These are phyloP conservation scores for Xylaria longipes DNA, from an alignment of 495 filamentous ascomycete genomes.

Conservation along the genomic window DNA sequence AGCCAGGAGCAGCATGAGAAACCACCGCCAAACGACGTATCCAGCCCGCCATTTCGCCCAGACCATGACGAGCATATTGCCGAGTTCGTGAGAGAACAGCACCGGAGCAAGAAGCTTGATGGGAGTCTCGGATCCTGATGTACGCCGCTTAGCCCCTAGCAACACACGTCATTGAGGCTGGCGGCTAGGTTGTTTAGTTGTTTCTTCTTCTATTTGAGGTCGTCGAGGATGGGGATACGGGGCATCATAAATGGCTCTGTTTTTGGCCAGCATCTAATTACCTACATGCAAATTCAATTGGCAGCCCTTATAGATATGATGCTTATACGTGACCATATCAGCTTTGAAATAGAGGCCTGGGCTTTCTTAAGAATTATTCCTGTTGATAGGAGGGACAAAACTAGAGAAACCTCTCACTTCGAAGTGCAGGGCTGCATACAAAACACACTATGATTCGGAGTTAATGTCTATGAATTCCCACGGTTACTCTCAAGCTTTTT, in stretches of 20 bases:
- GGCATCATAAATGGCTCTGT: not conserved
- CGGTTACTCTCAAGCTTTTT: not conserved
- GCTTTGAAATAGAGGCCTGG: not conserved
- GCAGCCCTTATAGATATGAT: not conserved
- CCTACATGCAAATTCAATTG: not conserved
- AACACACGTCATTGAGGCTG: not conserved
- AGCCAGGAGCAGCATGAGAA: not conserved
- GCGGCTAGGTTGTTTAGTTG: not conserved
- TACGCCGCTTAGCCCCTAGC: not conserved
- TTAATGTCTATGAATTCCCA: not conserved
- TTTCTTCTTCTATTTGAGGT: not conserved
- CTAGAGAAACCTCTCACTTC: not conserved
- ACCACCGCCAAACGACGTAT: not conserved
- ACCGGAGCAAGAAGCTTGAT: conserved; percentile 22
- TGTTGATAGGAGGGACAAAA: not conserved
- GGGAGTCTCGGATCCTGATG: not conserved
- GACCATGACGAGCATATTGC: conserved; percentile 22
- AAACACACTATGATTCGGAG: not conserved
- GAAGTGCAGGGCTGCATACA: not conserved
- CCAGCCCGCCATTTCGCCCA: conserved; percentile 7
- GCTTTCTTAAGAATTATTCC: not conserved
- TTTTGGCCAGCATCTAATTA: not conserved
- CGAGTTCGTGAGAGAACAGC: conserved; percentile 25
- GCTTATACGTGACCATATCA: not conserved
- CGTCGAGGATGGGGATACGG: not conserved